Base-by-base conservation (phyloP, 2,329 filamentous ascomycete species). In the Cadophora luteo-olivacea region DNA sequence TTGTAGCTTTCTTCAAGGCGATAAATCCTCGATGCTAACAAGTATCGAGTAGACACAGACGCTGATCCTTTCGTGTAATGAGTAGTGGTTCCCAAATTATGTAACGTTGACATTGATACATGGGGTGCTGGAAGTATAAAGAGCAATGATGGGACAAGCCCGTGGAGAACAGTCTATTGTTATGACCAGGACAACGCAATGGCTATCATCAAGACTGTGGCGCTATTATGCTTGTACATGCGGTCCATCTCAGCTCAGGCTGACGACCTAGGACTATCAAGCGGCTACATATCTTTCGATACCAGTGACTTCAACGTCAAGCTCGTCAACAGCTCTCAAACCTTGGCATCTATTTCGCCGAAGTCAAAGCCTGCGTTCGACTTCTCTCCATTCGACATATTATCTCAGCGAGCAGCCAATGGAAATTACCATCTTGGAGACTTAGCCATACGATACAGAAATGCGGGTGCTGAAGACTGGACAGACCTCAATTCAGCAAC, bases 381-480 rank as follows among this genome's bases (percentile, higher is more conserved):
- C 75, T 89, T 88, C 70, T 79, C 86, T 1, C 86, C 86, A 0
- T 84, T 79, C 8, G 86, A 87, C 72, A 77, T 83, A 55, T 79
- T 88, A 3, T 68, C 80, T 0, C 77, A 78, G 19, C 81, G 86
- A 8, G 81, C 84, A 12, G 79, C 80, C 14, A 83, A 87, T 68
- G 83, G 83, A 3, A 83, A 87, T 69, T 87, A 89, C 69, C 87
- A 89, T 74, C 84, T 84, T 72, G 87, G 87, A 4, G 87, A 89
- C 58, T 78, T 89, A 49, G 87, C 85, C 0, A 81, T 85, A 55
- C 82, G 85, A 14, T 89, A 86, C 73, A 84, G 85, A n/a, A 71
- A 77, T 2, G 75, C 75, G 1, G 80, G 79, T 5, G 65, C 68
- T 14, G 75, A 70, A 0, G 62, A 72, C 2, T 89, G 87, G 86